Evolutionary conservation across 1,139 yeast genomes (phyloP).

Genomic region (Pneumocystis sp.): DNA sequence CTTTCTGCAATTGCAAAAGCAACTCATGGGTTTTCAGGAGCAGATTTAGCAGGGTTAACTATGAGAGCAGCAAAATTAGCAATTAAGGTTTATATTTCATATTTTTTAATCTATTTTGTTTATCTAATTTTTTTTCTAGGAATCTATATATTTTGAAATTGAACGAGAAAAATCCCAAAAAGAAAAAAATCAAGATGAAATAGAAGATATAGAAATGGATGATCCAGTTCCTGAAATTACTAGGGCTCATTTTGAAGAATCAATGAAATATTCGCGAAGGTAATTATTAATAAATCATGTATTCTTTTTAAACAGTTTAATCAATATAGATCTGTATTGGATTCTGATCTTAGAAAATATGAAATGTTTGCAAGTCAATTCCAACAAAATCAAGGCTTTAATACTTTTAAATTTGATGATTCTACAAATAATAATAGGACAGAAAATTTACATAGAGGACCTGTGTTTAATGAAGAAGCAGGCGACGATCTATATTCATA

Average conservation of each 20-base stretch:
- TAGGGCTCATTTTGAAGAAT: conserved; percentile 89
- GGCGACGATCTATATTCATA: conserved; percentile 79
- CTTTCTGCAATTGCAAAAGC: conserved; percentile 78
- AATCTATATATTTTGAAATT: conserved; percentile 70
- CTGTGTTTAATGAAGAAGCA: conserved; percentile 56
- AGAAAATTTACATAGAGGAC: conserved; percentile 24
- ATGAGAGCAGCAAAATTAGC: conserved; percentile 98
- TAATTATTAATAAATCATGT: conserved; percentile 32
- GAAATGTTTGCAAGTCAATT: conserved; percentile 97
- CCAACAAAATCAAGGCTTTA: conserved; percentile 69
- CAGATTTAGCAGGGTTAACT: conserved; percentile 91
- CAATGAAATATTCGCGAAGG: conserved; percentile 97
- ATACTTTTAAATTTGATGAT: conserved; percentile 27
- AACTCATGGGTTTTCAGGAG: conserved; percentile 97
- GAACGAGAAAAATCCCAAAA: conserved; percentile 30
- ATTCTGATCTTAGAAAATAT: conserved; percentile 94
- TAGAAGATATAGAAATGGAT: conserved; percentile 45
- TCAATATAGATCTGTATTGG: conserved; percentile 35
- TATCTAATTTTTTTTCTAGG: conserved; percentile 23
- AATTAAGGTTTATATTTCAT: conserved; percentile 27
- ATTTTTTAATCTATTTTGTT: background rate
- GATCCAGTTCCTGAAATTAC: conserved; percentile 95
- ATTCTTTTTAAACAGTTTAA: background rate
- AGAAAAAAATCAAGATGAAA: conserved; percentile 33
- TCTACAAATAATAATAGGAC: conserved; percentile 19